Evolutionary conservation across 2,329 filamentous ascomycete species (phyloP).

Genomic region (Trichothecium sympodiale): DNA sequence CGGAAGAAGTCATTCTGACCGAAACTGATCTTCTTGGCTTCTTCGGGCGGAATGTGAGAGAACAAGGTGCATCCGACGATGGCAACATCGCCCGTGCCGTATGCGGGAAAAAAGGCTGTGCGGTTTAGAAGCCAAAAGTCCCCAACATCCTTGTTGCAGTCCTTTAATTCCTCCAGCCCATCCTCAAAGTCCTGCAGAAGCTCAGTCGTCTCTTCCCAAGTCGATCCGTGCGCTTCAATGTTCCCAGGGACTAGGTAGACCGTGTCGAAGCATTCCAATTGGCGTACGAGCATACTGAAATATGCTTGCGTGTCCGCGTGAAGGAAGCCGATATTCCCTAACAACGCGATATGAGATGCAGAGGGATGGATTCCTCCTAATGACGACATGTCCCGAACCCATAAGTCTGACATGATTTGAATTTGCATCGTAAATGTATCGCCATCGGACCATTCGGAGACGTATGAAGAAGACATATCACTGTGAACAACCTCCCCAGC

Average conservation of each 20-base stretch:
- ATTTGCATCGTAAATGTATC: no score
- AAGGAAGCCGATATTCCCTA: conserved; percentile 44
- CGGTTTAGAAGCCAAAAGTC: no score
- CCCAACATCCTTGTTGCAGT: no score
- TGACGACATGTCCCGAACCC: no score
- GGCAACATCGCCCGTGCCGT: no score
- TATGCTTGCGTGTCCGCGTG: conserved; percentile 27
- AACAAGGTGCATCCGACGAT: conserved; percentile 32
- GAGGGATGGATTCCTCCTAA: no score
- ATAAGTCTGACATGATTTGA: no score
- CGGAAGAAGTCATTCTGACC: conserved; percentile 41
- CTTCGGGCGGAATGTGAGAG: conserved; percentile 28
- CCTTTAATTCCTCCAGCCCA: no score
- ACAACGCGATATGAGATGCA: conserved; percentile 41
- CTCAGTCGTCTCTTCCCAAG: conserved; percentile 19
- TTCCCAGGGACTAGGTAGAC: conserved; percentile 46
- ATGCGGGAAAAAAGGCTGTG: no score
- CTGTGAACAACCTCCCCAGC: no score
- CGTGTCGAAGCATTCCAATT: conserved; percentile 33
- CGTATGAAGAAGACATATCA: no score
- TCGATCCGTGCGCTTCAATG: conserved; percentile 40
- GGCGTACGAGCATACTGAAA: conserved; percentile 32
- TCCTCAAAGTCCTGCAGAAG: conserved; percentile 21
- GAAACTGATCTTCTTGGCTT: conserved; percentile 24
- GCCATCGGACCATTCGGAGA: no score